phyloP scores from a whole-genome alignment of 192 early-diverging fungal genomes.

The Linnemannia schmuckeri region DNA sequence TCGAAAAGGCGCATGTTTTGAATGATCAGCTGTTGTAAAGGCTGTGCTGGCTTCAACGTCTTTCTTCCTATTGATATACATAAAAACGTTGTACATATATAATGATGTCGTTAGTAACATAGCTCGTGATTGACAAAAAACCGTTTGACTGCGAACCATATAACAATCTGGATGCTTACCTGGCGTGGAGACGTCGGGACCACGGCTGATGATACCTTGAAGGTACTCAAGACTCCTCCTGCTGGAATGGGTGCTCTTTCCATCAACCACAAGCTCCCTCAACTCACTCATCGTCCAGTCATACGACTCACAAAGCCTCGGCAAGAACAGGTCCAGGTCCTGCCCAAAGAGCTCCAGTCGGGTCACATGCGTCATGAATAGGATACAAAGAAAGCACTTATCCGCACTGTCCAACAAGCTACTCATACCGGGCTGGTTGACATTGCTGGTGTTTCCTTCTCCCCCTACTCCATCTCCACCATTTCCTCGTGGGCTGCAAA shows the following conservation, averaged over 20 bases:
- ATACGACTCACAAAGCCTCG: background rate
- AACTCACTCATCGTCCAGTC: background rate
- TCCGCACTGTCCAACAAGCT: background rate
- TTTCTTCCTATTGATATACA: background rate
- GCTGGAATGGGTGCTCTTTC: background rate
- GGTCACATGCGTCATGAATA: background rate
- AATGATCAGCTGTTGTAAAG: background rate
- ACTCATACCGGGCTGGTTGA: background rate
- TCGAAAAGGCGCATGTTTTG: background rate
- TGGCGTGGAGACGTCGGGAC: background rate
- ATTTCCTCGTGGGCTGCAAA: background rate
- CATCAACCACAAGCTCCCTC: background rate
- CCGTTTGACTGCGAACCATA: too few species aligned
- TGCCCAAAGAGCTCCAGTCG: background rate
- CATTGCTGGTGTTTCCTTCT: background rate
- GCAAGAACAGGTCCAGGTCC: background rate
- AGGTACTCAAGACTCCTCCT: background rate
- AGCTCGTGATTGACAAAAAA: too few species aligned
- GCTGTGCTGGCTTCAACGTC: background rate
- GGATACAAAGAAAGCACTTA: background rate
- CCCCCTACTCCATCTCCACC: background rate
- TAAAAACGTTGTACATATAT: background rate
- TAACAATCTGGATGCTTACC: background rate
- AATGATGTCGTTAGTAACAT: too few species aligned
- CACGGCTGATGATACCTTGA: background rate